Base-by-base conservation (phyloP, 495 filamentous ascomycete species). In the Aspergillus avenaceus region DNA sequence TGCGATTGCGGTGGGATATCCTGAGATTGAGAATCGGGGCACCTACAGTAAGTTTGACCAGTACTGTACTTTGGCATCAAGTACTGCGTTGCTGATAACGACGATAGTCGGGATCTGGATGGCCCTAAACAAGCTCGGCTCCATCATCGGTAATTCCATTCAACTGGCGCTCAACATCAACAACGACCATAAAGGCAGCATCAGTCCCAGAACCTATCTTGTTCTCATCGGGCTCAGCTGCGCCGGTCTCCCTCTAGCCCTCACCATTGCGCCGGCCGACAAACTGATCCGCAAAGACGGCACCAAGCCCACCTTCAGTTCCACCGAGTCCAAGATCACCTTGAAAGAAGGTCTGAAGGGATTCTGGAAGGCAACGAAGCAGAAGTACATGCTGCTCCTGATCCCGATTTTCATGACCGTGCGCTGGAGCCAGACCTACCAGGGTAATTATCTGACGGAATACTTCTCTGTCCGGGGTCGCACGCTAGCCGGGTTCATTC, bases 381-480 rank as follows among this genome's bases (percentile, higher is more conserved):
- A 71, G 12, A 74, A 64, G 55, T 65, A 77, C 18, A 73, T 82
- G 59, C 65, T 73, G 37, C 62, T 82, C 1, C 65, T 84, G 5
- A 63, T 83, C 13, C 79, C 79, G 8, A 65, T 82, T 29, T 70
- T 80, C 25, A 61, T 81, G n/a, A 75, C 77, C 0, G 75, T 73
- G 41, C 74, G 76, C 38, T 83, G 78, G 70, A 79, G 80, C 43
- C 49, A 59, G 5, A 78, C 79, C 3, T 82, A 84, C 37, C 63
- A 76, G 26, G 72, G 75, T n/a, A 82, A 80, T 52, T 83, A 81
- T 60, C 66, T 81, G 53, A 76, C 78, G 14, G 76, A 77, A 43
- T 83, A 84, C 55, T 83, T 84, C 59, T 76, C 75, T 1, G 79
- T 84, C 7, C 72, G 78, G 1, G 65, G 76, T 1, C 67, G 80